phyloP scores from a whole-genome alignment of 106 monocot species.

The Acorus calamus region DNA sequence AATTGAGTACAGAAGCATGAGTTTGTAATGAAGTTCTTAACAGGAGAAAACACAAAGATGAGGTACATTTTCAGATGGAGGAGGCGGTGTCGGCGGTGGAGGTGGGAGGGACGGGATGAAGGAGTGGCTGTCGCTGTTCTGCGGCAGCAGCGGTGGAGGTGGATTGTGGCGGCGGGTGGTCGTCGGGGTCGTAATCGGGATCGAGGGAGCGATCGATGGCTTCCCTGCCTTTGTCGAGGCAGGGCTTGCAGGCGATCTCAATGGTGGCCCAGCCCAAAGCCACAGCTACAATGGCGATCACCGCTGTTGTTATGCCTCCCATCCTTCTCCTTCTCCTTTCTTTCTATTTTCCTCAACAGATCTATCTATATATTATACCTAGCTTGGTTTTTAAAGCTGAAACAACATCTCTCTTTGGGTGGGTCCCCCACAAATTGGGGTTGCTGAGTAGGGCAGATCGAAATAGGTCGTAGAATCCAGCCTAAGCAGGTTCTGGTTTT shows the following conservation, averaged over 20 bases:
- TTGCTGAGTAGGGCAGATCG: too few relatives aligned
- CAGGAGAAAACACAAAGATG: too few relatives aligned
- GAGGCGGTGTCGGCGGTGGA: constrained; percentile 5
- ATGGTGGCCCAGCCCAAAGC: constrained; percentile 82
- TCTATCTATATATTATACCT: too few relatives aligned
- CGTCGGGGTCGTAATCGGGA: constrained; percentile 80
- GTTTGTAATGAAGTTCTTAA: too few relatives aligned
- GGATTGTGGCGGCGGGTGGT: neutral
- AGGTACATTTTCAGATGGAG: neutral
- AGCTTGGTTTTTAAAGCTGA: too few relatives aligned
- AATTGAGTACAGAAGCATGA: too few relatives aligned
- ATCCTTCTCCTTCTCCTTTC: constrained; percentile 8
- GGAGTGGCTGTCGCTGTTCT: constrained; percentile 19
- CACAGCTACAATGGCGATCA: constrained; percentile 74
- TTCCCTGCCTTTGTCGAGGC: constrained; percentile 68
- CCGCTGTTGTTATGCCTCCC: constrained; percentile 50
- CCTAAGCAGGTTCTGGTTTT: too few relatives aligned
- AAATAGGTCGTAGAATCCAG: too few relatives aligned
- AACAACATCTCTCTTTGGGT: too few relatives aligned
- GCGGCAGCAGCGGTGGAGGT: constrained; percentile 10
- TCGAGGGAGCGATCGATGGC: constrained; percentile 86
- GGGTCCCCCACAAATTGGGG: too few relatives aligned
- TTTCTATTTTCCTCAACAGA: too few relatives aligned
- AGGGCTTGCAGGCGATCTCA: constrained; percentile 95
- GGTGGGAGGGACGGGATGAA: constrained; percentile 12